Evolutionary conservation across 2,329 filamentous ascomycete species (phyloP), one percentile per base, ranked within the genome.

Genomic region (Fusarium chuoi): DNA sequence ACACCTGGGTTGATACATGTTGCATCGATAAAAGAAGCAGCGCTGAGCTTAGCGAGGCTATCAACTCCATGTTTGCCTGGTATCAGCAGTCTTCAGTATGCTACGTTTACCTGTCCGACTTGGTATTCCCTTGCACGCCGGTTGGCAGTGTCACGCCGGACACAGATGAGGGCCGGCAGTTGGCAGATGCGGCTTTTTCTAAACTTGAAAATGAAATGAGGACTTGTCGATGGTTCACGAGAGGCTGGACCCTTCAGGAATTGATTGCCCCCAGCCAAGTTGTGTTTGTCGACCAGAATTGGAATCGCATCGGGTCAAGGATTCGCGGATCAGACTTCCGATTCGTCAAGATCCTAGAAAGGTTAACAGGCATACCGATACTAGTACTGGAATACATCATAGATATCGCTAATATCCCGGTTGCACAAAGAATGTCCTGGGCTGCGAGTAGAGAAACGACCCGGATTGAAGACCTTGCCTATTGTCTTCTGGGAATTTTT

Each of bases 61-160:
- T 46, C 8, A 46, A 28, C 24, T 46, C 24, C 4, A 46, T 46
- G 24, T 46, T 46, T 10, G 17, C 24, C 4, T 46, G 44, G 44
- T 46, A 46, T 28, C 2, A 26, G 8, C 18, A 46, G 1, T 46
- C 44, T 28, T 46, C 24, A 7, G 1, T 46, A 7, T 46, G 44
- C 44, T 26, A 46, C 5, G 44, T 26, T 20, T 46, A 46, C 8
- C 24, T 46, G 7, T 46, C 44, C 12, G 24, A 46, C 18, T 1
- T 45, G 42, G 24, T 45, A 1, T 45, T 45, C 11, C 24, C 42
- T 5, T 45, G 24, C 42, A 0, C 42, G 7, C 24, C 17, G 11
- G 42, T 26, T 0, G 24, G 20, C 17, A 45, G n/a, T 0, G 11
- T 0, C 6, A 24, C 9, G 2, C 15, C n/a, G 5, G 1, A 24